Base-by-base conservation (phyloP, 2,329 filamentous ascomycete species). In the Colletotrichum sp. region DNA sequence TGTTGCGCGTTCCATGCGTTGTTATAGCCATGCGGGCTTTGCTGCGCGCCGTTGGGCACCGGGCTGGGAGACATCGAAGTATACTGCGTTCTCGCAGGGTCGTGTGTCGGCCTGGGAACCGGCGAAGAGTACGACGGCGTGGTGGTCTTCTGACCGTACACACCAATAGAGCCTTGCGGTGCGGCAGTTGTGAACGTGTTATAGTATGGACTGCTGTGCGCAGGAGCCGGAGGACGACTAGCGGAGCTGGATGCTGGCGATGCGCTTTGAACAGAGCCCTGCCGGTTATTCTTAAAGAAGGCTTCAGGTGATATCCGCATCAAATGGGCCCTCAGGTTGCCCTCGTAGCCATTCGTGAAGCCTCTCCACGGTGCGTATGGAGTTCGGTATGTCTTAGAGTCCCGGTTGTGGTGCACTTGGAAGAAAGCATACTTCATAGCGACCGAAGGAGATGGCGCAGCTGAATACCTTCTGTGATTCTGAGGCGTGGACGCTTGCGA, bases 291-390 rank as follows among this genome's bases (percentile, higher is more conserved):
- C 61, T 68, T 67, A 63, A 83, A 84, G 5, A 87, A 80, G 6
- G 84, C 82, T 48, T 85, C 82, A 26, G 85, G 85, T 24, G 73
- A 75, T 12, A 83, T 83, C 69, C 69, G 61, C 81, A 87, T 85
- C 59, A 89, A 75, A 73, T 89, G 87, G 21, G 86, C 86, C 64
- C 85, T 84, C 21, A 88, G 75, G 63, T 88, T 88, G 24, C 89
- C 89, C 80, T 92, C 89, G 72, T 92, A 92, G 6, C 90, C 90
- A 75, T 92, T 92, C 38, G 89, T 91, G 78, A 92, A 92, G 0
- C 90, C 91, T 28, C 89, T 88, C 83, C 85, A 87, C 3, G 86
- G 84, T 18, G 89, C 87, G 79, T 93, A 93, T 2, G 91, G 91
- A 6, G 90, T 92, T 65, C 89, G 87, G 74, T 93, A 92, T 69